phyloP scores from a whole-genome alignment of 139 green algal species.

The Eudorina sp. region DNA sequence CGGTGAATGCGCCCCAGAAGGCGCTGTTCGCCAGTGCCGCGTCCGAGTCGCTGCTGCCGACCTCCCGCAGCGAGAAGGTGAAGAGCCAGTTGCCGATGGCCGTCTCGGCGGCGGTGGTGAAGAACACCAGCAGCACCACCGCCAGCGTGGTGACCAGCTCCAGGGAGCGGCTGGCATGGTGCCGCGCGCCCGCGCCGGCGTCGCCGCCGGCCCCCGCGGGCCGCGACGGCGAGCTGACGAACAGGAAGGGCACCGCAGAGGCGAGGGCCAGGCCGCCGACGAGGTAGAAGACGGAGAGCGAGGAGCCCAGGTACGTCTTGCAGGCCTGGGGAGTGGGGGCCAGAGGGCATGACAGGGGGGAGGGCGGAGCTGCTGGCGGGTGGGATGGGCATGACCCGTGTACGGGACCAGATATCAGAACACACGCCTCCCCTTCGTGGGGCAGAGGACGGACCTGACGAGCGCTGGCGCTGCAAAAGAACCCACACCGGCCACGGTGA shows the following conservation, averaged over 20 bases:
- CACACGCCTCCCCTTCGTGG: too few species aligned
- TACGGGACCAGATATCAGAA: too few species aligned
- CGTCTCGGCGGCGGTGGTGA: conserved; percentile 63
- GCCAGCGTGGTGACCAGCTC: conserved; percentile 30
- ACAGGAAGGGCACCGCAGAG: conserved; percentile 58
- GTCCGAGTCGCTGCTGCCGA: conserved; percentile 26
- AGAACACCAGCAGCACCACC: conserved; percentile 61
- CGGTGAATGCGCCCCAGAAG: conserved; percentile 65
- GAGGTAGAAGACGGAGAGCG: conserved; percentile 55
- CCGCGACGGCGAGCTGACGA: conserved; percentile 55
- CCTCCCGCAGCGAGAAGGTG: conserved; percentile 52
- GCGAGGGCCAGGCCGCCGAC: conserved; percentile 32
- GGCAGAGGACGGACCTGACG: background rate
- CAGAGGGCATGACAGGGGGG: too few species aligned
- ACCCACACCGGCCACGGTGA: too few species aligned
- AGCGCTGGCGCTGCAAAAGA: too few species aligned
- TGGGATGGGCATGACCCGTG: too few species aligned
- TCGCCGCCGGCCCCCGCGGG: background rate
- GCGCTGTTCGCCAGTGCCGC: conserved; percentile 53
- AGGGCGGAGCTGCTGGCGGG: too few species aligned
- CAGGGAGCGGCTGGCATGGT: conserved; percentile 35
- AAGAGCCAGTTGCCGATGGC: conserved; percentile 65
- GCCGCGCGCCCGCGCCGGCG: background rate
- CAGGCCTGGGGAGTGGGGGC: conserved; percentile 48
- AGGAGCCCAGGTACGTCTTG: conserved; percentile 38